Conservation (phyloP, 352 stramenopile genomes). For the Pythium sukuiense region DNA sequence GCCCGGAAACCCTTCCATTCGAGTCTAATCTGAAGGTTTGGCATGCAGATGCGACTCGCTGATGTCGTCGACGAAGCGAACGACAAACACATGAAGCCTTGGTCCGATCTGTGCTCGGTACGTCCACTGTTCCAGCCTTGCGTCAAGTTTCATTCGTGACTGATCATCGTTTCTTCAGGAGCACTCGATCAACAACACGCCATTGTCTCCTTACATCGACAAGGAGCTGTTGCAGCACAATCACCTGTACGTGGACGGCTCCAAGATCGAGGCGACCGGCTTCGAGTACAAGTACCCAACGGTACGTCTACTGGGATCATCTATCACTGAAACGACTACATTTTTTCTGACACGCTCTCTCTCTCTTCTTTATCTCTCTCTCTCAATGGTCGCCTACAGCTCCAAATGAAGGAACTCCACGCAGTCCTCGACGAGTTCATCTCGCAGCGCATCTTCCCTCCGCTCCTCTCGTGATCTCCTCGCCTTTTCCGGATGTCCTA, state of each 20-base stretch:
- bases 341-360: too few relatives aligned
- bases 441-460: conserved; percentile 18
- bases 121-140: background rate
- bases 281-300: conserved; percentile 76
- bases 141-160: background rate
- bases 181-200: conserved; percentile 80
- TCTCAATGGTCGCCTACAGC: background rate
- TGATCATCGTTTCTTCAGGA: conserved; percentile 33
- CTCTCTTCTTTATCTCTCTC: too few relatives aligned
- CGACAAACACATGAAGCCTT: conserved; percentile 89
- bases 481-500: background rate
- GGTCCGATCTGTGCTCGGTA: conserved; percentile 81
- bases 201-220: conserved; percentile 86
- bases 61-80: conserved; percentile 89
- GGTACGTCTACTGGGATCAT: conserved; percentile 28
- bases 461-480: conserved; percentile 37
- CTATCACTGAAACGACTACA: too few relatives aligned
- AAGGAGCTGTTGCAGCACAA: conserved; percentile 87
- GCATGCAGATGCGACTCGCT: conserved; percentile 52
- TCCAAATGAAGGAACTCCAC: background rate
- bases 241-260: conserved; percentile 74
- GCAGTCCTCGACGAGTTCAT: conserved; percentile 5
- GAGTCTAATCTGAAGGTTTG: too few relatives aligned
- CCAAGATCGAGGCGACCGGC: conserved; percentile 75
- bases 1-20: too few relatives aligned